These are phyloP conservation scores for Mortierella polycephala DNA, from an alignment of 371 early-diverging fungal genomes.

Conservation along the genomic window DNA sequence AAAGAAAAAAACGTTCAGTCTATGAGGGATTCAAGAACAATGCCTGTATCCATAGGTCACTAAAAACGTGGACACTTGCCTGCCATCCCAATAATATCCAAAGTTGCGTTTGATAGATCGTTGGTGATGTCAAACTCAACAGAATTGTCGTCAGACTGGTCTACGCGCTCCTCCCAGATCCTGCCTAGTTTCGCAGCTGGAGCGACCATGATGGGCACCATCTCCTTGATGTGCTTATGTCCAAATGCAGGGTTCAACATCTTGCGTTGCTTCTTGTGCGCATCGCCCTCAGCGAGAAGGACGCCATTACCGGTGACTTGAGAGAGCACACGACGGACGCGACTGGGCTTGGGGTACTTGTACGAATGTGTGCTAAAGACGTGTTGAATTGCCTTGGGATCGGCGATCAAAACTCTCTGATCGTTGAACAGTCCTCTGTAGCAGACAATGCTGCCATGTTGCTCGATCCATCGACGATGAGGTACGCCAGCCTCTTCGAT, in stretches of 20 bases:
- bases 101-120: constrained; percentile 22
- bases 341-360: constrained; percentile 61
- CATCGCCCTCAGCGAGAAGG: constrained; percentile 67
- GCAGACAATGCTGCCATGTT: constrained; percentile 63
- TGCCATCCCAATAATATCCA: constrained; percentile 38
- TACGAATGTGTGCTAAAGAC: constrained; percentile 62
- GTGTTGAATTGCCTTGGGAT: constrained; percentile 62
- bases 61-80: constrained; percentile 9
- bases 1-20: background rate
- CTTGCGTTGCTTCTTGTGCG: constrained; percentile 72
- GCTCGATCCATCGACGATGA: constrained; percentile 62
- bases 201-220: constrained; percentile 33
- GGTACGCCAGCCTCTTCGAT: constrained; percentile 62
- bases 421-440: constrained; percentile 64
- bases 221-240: constrained; percentile 59
- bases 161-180: constrained; percentile 33
- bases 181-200: constrained; percentile 26
- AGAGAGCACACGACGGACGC: constrained; percentile 38
- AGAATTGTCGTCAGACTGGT: constrained; percentile 6
- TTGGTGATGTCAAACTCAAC: constrained; percentile 30
- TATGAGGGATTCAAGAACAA: background rate
- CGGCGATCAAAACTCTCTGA: constrained; percentile 63
- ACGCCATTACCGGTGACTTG: constrained; percentile 67
- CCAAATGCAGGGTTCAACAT: constrained; percentile 76
- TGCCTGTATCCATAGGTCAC: background rate